phyloP scores from a whole-genome alignment of 139 green algal genomes.

The Edaphochlamys debaryana region DNA sequence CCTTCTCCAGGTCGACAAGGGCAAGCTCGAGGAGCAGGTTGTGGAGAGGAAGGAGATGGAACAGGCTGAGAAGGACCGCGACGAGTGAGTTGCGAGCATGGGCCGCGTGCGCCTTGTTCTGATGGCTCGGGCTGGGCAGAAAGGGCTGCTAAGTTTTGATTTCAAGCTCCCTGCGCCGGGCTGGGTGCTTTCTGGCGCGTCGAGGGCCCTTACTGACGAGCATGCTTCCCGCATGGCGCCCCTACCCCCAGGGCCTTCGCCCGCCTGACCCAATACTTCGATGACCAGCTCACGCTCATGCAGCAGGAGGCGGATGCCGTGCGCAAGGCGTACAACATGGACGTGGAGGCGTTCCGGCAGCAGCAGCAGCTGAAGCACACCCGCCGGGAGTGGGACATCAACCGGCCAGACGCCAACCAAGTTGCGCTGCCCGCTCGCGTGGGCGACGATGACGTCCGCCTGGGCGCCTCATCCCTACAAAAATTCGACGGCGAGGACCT shows the following conservation, averaged over 20 bases:
- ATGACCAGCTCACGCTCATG: conserved; percentile 56
- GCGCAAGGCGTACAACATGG: conserved; percentile 36
- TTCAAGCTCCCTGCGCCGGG: background rate
- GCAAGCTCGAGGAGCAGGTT: conserved; percentile 61
- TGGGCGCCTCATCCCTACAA: conserved; percentile 71
- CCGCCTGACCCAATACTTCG: conserved; percentile 60
- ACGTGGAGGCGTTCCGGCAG: conserved; percentile 57
- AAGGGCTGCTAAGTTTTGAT: no score
- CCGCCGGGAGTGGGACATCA: conserved; percentile 78
- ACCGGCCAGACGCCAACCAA: conserved; percentile 68
- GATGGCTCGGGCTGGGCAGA: no score
- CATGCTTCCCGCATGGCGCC: no score
- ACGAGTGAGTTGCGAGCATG: conserved; percentile 72
- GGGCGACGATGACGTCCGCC: conserved; percentile 71
- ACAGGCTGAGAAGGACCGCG: conserved; percentile 47
- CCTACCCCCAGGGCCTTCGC: conserved; percentile 58
- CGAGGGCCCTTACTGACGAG: no score
- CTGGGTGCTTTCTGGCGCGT: no score
- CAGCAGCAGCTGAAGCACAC: conserved; percentile 69
- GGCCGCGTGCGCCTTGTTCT: no score
- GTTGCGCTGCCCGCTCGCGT: conserved; percentile 69
- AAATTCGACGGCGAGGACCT: conserved; percentile 82
- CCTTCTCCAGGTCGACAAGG: conserved; percentile 61
- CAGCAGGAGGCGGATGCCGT: conserved; percentile 61
- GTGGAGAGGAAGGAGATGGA: conserved; percentile 53